phyloP scores from a whole-genome alignment of 176 grass and related monocot genomes.

The Raddia guianensis region DNA sequence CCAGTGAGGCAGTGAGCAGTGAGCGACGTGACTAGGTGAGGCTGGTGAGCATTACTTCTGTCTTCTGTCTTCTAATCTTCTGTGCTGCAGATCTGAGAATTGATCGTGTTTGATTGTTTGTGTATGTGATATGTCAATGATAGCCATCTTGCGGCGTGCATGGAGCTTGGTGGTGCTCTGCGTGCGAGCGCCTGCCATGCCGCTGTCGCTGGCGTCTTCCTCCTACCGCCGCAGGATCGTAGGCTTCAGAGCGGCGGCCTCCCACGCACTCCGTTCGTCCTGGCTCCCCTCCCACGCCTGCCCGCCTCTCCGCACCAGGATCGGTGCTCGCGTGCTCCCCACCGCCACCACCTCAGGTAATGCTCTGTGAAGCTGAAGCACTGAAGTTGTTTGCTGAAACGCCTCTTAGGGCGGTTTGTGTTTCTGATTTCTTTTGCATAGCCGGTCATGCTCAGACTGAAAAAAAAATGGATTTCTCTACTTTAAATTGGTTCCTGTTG shows the following conservation, averaged over 20 bases:
- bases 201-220: conserved; percentile 38
- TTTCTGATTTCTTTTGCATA: neutral
- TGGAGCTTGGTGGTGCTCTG: neutral
- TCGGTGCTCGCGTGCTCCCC: conserved; percentile 25
- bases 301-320: conserved; percentile 25
- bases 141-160: too few species aligned
- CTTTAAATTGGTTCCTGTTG: neutral
- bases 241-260: conserved; percentile 14
- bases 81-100: too few species aligned
- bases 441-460: neutral
- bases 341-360: conserved; percentile 34
- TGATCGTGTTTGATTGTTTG: too few species aligned
- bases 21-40: too few species aligned
- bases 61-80: too few species aligned
- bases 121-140: too few species aligned
- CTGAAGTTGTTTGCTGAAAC: conserved; percentile 12
- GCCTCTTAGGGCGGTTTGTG: neutral
- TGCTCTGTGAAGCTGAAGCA: neutral
- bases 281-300: conserved; percentile 41
- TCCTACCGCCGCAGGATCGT: conserved; percentile 45
- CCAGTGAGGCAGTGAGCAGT: too few species aligned
- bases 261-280: conserved; percentile 7
- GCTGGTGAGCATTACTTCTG: too few species aligned
- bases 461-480: neutral
- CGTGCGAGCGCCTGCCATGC: neutral